Percentiles rank a stretch among this genome's conserved stretches.
phyloP scores from a whole-genome alignment of 768 basidiomycete genomes.

The Amanita rubescens region DNA sequence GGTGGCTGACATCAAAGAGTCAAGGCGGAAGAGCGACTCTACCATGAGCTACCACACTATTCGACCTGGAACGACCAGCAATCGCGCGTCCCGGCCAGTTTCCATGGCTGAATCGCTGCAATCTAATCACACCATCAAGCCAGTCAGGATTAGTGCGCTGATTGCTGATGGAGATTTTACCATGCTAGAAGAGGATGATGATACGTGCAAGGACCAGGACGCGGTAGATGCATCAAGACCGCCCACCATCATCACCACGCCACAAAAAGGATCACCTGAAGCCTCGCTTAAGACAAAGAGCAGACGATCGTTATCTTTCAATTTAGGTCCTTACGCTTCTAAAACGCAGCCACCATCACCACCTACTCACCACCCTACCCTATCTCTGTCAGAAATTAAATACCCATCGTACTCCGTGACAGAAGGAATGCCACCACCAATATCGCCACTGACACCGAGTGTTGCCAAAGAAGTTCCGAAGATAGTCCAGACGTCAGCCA shows the following conservation, averaged over 20 bases:
- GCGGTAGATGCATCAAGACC: slow-evolving; percentile 1
- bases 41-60: slow-evolving; percentile 74
- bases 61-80: slow-evolving; percentile 42
- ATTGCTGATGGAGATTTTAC: slow-evolving; percentile 61
- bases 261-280: slow-evolving; percentile 29
- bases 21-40: slow-evolving; percentile 77
- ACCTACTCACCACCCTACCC: slow-evolving; percentile 18
- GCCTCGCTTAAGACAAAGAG: slow-evolving; percentile 41
- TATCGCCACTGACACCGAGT: slow-evolving; percentile 16
- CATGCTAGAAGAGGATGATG: slow-evolving; percentile 56
- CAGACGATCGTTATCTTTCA: slow-evolving; percentile 62
- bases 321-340: slow-evolving; percentile 28
- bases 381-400: slow-evolving; percentile 26
- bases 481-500: slow-evolving; percentile 8
- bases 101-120: slow-evolving; percentile 75
- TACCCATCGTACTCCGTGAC: slow-evolving; percentile 26
- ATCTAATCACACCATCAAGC: slow-evolving; percentile 66
- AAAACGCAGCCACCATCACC: slow-evolving; percentile 15
- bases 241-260: slow-evolving; percentile 14
- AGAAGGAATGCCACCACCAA: slow-evolving; percentile 23
- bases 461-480: slow-evolving; percentile 5
- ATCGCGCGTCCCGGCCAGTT: slow-evolving; percentile 58
- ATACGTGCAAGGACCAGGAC: slow-evolving; percentile 13
- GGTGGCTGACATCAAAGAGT: slow-evolving; percentile 46
- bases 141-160: slow-evolving; percentile 57